Base-by-base conservation (phyloP, 495 filamentous ascomycete species). In the Lasiosphaeria ovina region DNA sequence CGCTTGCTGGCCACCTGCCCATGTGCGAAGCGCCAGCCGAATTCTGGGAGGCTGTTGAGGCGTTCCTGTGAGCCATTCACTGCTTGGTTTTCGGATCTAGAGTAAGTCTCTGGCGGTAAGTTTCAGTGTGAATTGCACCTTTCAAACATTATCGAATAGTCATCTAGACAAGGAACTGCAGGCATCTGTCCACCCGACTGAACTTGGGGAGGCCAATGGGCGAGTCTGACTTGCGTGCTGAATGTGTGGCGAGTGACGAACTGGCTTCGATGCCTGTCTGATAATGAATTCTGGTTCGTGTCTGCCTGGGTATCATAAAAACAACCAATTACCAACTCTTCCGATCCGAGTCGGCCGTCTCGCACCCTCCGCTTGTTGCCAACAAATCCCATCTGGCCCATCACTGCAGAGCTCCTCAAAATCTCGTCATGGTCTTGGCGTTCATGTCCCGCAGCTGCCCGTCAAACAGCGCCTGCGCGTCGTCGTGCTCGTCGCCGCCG, bases 11-110 rank as follows among this genome's bases (percentile, higher is more conserved):
- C 0, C 90, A 94, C 76, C 71, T 94, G 73, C 90, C 90, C 4
- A 94, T 94, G 90, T 85, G 83, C 40, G 89, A 94, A 77, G 83
- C 87, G 60, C 87, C 88, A 8, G 72, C 73, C 60, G 82, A 79
- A 11, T 89, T 91, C 71, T 85, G 85, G 62, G 77, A 80, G 48
- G 81, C 83, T 40, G 80, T 91, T 6, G 74, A 77, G 51, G 75
- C 65, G 35, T 87, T 85, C 57, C 64, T 90, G 42, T 79, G 62
- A 69, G 32, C 12, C 8, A 47, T n/a, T 14, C 44, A 47, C 44
- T 47, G 11, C 8, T 11, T 47, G 2, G 35, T 24, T 24, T 24
- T 24, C 24, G 24, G 10, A 31, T 16, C 7, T 11, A 9, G 44
- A 12, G 24, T 24, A 24, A 24, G 24, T 24, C 24, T 24, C 24